Evolutionary conservation across 805 yeast species (phyloP).

Genomic region (Saturnispora bothae): DNA sequence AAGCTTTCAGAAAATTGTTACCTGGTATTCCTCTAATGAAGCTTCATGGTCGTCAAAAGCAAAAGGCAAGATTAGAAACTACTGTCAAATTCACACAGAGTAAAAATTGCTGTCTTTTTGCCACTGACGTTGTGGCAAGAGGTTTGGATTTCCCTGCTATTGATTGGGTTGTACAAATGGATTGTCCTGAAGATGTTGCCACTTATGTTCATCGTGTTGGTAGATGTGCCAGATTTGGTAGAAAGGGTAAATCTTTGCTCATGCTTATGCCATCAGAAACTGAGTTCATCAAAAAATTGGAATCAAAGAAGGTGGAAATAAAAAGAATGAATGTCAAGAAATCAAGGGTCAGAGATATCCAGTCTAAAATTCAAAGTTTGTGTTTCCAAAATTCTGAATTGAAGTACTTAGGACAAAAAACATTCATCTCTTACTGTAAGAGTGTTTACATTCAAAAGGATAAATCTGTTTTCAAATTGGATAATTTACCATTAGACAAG

Average conservation of each 20-base stretch:
- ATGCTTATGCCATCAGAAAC: conserved; percentile 81
- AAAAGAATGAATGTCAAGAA: conserved; percentile 65
- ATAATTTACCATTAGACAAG: conserved; percentile 66
- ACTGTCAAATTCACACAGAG: conserved; percentile 68
- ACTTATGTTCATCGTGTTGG: conserved; percentile 91
- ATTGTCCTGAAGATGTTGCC: conserved; percentile 83
- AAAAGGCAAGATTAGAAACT: conserved; percentile 78
- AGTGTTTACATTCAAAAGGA: conserved; percentile 82
- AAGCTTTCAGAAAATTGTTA: conserved; percentile 73
- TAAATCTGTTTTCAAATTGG: conserved; percentile 73
- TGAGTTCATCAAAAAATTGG: conserved; percentile 56
- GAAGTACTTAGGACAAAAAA: conserved; percentile 91
- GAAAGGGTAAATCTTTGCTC: conserved; percentile 70
- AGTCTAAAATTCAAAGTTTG: conserved; percentile 76
- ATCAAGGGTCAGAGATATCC: conserved; percentile 62
- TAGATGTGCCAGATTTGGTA: conserved; percentile 79
- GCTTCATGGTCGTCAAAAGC: conserved; percentile 83
- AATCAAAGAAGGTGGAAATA: conserved; percentile 54
- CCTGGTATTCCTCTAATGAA: conserved; percentile 87
- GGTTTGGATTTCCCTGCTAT: conserved; percentile 89
- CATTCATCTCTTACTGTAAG: conserved; percentile 83
- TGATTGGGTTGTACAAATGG: conserved; percentile 91
- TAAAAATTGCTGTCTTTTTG: conserved; percentile 71
- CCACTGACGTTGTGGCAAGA: conserved; percentile 87
- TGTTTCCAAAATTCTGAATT: conserved; percentile 87